Evolutionary conservation across 306 rosid genomes (phyloP).

Genomic region (Ochetophila trinervis): DNA sequence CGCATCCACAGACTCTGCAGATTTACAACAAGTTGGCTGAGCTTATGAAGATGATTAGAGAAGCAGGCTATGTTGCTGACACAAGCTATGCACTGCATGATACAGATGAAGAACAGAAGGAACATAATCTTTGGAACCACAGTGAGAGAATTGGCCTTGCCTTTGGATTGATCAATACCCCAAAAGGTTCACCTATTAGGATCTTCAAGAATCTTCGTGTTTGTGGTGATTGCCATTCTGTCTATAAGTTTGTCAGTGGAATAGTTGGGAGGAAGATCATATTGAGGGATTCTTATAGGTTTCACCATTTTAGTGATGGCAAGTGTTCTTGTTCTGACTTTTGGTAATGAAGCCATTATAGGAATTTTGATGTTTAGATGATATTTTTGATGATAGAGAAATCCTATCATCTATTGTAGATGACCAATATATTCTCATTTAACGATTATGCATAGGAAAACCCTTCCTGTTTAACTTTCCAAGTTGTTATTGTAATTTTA

Average conservation of each 20-base stretch:
- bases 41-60: slow-evolving; percentile 60
- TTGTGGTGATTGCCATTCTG: slow-evolving; percentile 94
- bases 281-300: slow-evolving; percentile 77
- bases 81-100: slow-evolving; percentile 82
- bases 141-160: slow-evolving; percentile 94
- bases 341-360: slow-evolving; percentile 43
- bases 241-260: slow-evolving; percentile 66
- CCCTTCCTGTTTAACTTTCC: no score
- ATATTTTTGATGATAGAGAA: no score
- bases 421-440: no score
- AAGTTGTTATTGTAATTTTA: no score
- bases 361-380: not conserved
- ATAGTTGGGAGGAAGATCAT: slow-evolving; percentile 57
- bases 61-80: slow-evolving; percentile 80
- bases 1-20: slow-evolving; percentile 50
- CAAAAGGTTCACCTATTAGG: slow-evolving; percentile 58
- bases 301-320: slow-evolving; percentile 84
- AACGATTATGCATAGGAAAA: no score
- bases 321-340: slow-evolving; percentile 83
- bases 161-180: slow-evolving; percentile 62
- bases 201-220: slow-evolving; percentile 90
- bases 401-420: no score
- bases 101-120: slow-evolving; percentile 87
- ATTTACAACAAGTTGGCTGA: slow-evolving; percentile 60
- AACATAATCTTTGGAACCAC: slow-evolving; percentile 92